Evolutionary conservation across 768 basidiomycete species (phyloP).

Genomic region (Russula griseocarnosa): DNA sequence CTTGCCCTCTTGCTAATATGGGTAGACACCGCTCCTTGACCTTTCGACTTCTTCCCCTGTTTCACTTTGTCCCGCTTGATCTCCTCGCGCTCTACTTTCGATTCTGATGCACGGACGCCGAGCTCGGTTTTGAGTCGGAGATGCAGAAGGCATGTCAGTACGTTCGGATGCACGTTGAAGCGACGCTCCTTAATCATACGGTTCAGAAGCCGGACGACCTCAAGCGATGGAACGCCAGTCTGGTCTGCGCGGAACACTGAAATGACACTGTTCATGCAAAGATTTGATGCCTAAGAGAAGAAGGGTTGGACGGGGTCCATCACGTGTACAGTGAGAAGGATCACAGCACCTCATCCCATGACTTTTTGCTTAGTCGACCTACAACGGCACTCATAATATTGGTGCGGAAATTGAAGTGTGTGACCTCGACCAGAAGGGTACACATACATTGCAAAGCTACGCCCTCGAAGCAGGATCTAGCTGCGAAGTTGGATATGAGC

Average conservation of each 20-base stretch:
- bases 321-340: slow-evolving; percentile 21
- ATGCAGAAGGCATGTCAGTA: slow-evolving; percentile 77
- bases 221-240: slow-evolving; percentile 77
- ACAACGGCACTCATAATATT: slow-evolving; percentile 90
- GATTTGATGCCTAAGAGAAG: slow-evolving; percentile 65
- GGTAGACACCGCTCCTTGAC: slow-evolving; percentile 46
- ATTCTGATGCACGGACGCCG: slow-evolving; percentile 69
- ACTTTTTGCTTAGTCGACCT: slow-evolving; percentile 72
- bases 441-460: slow-evolving; percentile 83
- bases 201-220: slow-evolving; percentile 84
- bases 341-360: slow-evolving; percentile 79
- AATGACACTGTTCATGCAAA: slow-evolving; percentile 78
- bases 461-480: slow-evolving; percentile 60
- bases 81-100: slow-evolving; percentile 55
- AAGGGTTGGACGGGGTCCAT: slow-evolving; percentile 25
- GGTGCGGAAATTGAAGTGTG: slow-evolving; percentile 94
- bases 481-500: slow-evolving; percentile 36
- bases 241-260: slow-evolving; percentile 78
- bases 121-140: slow-evolving; percentile 87
- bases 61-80: slow-evolving; percentile 32
- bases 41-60: slow-evolving; percentile 40
- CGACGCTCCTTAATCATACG: slow-evolving; percentile 93
- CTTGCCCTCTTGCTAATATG: slow-evolving; percentile 91
- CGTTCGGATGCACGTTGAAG: slow-evolving; percentile 86
- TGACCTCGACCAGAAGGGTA: slow-evolving; percentile 71